Base-by-base conservation (phyloP, 2,329 filamentous ascomycete species). In the Colletotrichum nymphaeae region DNA sequence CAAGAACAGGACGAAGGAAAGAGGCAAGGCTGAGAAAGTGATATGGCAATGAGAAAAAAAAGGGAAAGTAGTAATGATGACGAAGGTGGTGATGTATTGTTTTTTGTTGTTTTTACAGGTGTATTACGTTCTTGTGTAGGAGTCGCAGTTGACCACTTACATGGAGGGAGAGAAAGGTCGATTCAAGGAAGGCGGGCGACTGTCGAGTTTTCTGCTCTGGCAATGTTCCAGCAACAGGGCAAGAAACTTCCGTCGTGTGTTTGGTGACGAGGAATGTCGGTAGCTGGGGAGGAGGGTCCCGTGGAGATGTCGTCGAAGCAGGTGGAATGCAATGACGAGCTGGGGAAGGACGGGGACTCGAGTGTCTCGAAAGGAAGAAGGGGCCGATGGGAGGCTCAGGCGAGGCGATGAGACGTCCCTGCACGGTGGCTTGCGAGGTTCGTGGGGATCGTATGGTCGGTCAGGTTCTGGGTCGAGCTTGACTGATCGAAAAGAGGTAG, bases 151-250 rank as follows among this genome's bases (percentile, higher is more conserved):
- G 62, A 58, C 66, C 56, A 75, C 74, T 75, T 75, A 75, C 74
- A 65, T 75, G 63, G 57, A 73, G 32, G 52, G 28, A 49, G 53
- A 55, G 16, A 28, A 68, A 42, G 57, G 63, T 63, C 52, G 46
- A 63, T 58, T 26, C 64, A 73, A 26, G 42, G 67, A 55, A 30
- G 58, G 12, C 63, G 37, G 63, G 67, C 71, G 71, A 26, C 11
- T 37, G 72, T 58, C 63, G 69, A 68, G 73, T 55, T 73, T 59
- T 67, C 69, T 53, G 73, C 74, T 75, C 65, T 63, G 74, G 74
- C 74, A 75, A 75, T 75, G 56, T 75, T 75, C 74, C 74, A 75
- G 74, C 74, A 75, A 75, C 74, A 58, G 59, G 26, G 68, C 67
- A 63, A 22, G 58, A 24, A 65, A 60, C 63, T 62, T 14, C 16